Conservation (phyloP, 164 flowering plant species). For the Warburgia ugandensis region DNA sequence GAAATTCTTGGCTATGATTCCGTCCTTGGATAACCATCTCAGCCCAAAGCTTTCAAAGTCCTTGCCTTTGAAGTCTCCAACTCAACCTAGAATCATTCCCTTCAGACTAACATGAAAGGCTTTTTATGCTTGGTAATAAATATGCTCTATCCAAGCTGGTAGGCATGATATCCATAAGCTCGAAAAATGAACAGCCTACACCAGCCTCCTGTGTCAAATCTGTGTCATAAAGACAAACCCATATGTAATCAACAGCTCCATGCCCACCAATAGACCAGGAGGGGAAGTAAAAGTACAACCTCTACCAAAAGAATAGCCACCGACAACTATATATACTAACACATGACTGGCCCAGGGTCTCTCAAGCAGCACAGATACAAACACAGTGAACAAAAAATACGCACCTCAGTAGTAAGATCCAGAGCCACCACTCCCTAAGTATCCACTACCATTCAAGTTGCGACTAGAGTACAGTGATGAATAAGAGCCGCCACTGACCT, state of each 20-base stretch:
- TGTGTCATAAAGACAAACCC: slow-evolving; percentile 49
- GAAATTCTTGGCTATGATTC: neutral
- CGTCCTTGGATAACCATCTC: neutral
- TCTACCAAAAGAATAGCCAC: slow-evolving; percentile 8
- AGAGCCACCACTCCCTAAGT: slow-evolving; percentile 68
- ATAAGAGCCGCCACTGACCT: slow-evolving; percentile 84
- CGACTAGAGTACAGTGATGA: slow-evolving; percentile 82
- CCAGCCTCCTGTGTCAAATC: slow-evolving; percentile 44
- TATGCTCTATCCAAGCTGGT: slow-evolving; percentile 18
- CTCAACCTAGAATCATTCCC: slow-evolving; percentile 3
- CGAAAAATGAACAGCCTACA: slow-evolving; percentile 44
- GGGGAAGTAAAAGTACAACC: slow-evolving; percentile 9
- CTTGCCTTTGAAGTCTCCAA: slow-evolving; percentile 2
- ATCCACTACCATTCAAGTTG: slow-evolving; percentile 59
- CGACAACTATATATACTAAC: neutral
- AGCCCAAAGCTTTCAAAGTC: neutral
- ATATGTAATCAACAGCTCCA: slow-evolving; percentile 40
- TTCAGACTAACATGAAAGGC: slow-evolving; percentile 7
- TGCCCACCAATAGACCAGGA: slow-evolving; percentile 22
- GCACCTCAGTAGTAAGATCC: slow-evolving; percentile 83
- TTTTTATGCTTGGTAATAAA: slow-evolving; percentile 2
- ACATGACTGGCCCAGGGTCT: neutral
- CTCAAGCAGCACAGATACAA: neutral
- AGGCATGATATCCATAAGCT: slow-evolving; percentile 31
- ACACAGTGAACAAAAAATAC: neutral